A percentile compares a stretch with the other conserved stretches of the same genome.
Evolutionary conservation across 805 yeast genomes (phyloP).

Genomic region (Spathaspora girioi): DNA sequence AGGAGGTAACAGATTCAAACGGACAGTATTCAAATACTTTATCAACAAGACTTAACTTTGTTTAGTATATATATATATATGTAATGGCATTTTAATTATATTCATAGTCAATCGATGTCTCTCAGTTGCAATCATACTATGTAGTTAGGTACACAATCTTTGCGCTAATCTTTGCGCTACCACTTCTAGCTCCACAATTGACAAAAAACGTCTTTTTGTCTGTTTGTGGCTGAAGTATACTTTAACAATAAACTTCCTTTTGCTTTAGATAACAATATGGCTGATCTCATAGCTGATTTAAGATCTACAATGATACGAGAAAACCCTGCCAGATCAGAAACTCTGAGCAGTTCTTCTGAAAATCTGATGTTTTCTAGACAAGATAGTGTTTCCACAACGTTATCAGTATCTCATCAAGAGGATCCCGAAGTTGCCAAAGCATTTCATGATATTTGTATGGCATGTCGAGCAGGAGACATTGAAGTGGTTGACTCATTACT

Average conservation of each 20-base stretch:
- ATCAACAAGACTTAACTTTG: background rate
- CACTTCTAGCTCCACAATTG: too few species aligned
- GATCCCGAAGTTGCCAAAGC: conserved; percentile 13
- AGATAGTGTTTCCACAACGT: background rate
- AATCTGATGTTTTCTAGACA: background rate
- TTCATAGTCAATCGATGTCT: too few species aligned
- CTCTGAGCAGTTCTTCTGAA: background rate
- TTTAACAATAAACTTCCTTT: too few species aligned
- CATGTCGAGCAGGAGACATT: conserved; percentile 67
- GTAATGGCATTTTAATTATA: background rate
- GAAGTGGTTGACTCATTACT: conserved; percentile 59
- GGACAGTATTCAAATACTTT: background rate
- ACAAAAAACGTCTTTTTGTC: too few species aligned
- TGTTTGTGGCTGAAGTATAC: background rate
- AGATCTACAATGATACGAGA: background rate
- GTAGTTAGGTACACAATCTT: too few species aligned
- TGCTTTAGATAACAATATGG: background rate
- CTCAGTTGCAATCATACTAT: too few species aligned
- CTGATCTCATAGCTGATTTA: background rate
- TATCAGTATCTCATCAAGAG: background rate
- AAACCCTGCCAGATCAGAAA: background rate
- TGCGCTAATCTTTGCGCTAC: too few species aligned
- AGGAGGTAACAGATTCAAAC: background rate
- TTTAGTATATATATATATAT: too few species aligned
- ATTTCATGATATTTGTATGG: conserved; percentile 51